Evolutionary conservation across 2,329 filamentous ascomycete genomes (phyloP).

Genomic region (Dactylellina haptotyla): DNA sequence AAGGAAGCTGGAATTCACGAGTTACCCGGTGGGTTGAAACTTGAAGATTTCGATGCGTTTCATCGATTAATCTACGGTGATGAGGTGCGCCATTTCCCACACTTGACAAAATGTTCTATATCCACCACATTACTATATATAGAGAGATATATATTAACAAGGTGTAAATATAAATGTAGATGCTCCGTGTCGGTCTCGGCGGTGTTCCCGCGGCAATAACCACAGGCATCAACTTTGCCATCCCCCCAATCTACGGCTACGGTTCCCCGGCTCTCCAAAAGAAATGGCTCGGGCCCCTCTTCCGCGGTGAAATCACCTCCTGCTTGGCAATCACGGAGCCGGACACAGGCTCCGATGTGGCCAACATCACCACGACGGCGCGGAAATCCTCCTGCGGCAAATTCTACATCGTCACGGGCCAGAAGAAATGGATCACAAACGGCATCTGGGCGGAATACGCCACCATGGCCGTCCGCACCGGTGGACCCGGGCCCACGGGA

Average conservation of each 20-base stretch:
- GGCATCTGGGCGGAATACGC: slow-evolving; percentile 76
- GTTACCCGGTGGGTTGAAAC: slow-evolving; percentile 71
- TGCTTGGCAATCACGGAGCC: slow-evolving; percentile 86
- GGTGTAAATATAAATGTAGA: slow-evolving; percentile 60
- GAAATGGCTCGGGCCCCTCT: slow-evolving; percentile 73
- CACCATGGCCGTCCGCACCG: slow-evolving; percentile 78
- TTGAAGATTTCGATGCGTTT: slow-evolving; percentile 79
- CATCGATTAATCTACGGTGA: slow-evolving; percentile 77
- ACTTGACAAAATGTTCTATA: too few relatives aligned
- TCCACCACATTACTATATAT: background rate
- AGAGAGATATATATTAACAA: background rate
- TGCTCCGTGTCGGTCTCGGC: slow-evolving; percentile 72
- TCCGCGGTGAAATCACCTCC: slow-evolving; percentile 72
- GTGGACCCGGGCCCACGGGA: slow-evolving; percentile 70
- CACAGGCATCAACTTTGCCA: slow-evolving; percentile 76
- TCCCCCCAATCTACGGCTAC: slow-evolving; percentile 77
- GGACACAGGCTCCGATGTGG: slow-evolving; percentile 77
- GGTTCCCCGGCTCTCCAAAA: slow-evolving; percentile 72
- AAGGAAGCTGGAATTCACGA: slow-evolving; percentile 73
- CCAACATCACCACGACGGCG: slow-evolving; percentile 76
- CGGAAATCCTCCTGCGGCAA: slow-evolving; percentile 71
- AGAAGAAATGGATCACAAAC: slow-evolving; percentile 83
- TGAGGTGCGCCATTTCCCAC: too few relatives aligned
- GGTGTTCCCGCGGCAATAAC: slow-evolving; percentile 74
- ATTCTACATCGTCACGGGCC: slow-evolving; percentile 76